These are phyloP conservation scores for Letharia columbiana DNA, from an alignment of 495 filamentous ascomycete genomes.

Conservation along the genomic window DNA sequence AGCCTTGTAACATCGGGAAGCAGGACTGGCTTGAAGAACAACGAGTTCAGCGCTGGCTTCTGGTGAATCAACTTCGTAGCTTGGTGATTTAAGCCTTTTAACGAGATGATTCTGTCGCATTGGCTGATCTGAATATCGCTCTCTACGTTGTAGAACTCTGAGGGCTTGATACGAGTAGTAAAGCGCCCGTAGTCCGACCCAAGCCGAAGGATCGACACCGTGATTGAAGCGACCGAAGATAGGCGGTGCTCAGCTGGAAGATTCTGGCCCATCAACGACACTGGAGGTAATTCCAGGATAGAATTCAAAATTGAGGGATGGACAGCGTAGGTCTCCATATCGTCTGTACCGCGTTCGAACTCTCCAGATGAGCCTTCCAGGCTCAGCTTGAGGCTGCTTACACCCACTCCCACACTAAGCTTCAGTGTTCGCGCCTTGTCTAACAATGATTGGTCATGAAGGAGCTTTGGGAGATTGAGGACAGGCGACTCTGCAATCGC, in stretches of 20 bases:
- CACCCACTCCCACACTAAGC: neutral
- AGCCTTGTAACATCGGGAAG: constrained; percentile 19
- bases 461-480: neutral
- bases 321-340: constrained; percentile 7
- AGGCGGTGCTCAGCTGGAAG: constrained; percentile 13
- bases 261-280: constrained; percentile 7
- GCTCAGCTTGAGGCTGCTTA: constrained; percentile 8
- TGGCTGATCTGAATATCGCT: constrained; percentile 1
- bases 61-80: neutral
- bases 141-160: neutral
- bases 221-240: constrained; percentile 6
- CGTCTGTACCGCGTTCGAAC: neutral
- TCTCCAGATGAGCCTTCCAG: constrained; percentile 10
- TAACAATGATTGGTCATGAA: neutral
- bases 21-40: constrained; percentile 21
- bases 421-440: neutral
- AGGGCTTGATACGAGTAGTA: neutral
- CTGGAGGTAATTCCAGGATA: constrained; percentile 14
- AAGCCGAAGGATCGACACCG: neutral
- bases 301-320: constrained; percentile 12
- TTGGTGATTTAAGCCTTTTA: constrained; percentile 7
- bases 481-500: neutral
- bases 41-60: constrained; percentile 14
- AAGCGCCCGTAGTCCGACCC: constrained; percentile 3
- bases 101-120: neutral